phyloP scores from a whole-genome alignment of 768 basidiomycete genomes.

The Pleurotus giganteus region DNA sequence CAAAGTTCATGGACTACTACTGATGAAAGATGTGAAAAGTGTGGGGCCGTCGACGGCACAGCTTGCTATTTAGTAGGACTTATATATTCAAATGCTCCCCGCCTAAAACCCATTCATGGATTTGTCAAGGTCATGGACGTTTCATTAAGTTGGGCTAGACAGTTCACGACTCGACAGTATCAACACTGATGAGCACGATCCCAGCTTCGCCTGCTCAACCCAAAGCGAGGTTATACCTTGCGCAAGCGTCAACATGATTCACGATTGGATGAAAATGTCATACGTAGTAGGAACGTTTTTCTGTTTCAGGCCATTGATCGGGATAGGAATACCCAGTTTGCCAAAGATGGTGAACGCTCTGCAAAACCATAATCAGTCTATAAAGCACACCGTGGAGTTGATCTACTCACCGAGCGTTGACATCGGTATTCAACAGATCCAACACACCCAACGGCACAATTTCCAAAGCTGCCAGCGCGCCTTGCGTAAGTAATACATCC shows the following conservation, averaged over 20 bases:
- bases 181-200: too few species aligned
- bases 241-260: not conserved
- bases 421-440: conserved; percentile 43
- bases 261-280: conserved; percentile 11
- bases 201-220: too few species aligned
- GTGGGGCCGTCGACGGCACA: too few species aligned
- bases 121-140: too few species aligned
- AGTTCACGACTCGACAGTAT: too few species aligned
- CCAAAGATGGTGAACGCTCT: conserved; percentile 32
- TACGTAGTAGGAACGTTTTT: conserved; percentile 33
- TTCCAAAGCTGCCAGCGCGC: conserved; percentile 43
- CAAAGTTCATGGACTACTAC: too few species aligned
- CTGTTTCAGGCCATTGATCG: conserved; percentile 34
- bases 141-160: too few species aligned
- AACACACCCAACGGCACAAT: conserved; percentile 56
- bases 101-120: too few species aligned
- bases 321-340: conserved; percentile 30
- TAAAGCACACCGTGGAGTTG: not conserved
- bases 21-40: too few species aligned
- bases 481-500: conserved; percentile 56
- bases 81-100: too few species aligned
- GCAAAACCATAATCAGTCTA: not conserved
- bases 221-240: not conserved
- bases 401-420: conserved; percentile 32
- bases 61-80: too few species aligned